Evolutionary conservation across 116 monocot genomes (phyloP).

Genomic region (Iris pallida): DNA sequence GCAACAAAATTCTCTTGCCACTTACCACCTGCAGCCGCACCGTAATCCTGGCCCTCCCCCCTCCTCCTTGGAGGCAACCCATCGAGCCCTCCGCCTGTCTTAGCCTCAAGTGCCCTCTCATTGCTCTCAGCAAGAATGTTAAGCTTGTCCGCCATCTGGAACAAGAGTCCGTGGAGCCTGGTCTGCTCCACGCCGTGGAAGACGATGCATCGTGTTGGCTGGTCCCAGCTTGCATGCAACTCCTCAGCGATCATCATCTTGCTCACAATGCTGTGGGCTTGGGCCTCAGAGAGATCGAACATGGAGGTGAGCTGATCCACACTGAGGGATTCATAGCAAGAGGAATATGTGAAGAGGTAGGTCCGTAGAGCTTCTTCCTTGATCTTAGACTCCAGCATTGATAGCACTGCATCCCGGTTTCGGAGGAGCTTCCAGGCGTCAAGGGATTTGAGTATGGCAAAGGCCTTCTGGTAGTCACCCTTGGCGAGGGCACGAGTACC

Average conservation of each 20-base stretch:
- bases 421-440: constrained; percentile 81
- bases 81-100: constrained; percentile 46
- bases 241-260: constrained; percentile 91
- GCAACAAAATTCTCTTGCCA: constrained; percentile 43
- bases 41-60: constrained; percentile 32
- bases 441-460: constrained; percentile 51
- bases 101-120: constrained; percentile 47
- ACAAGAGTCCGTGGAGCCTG: constrained; percentile 66
- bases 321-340: constrained; percentile 69
- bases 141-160: constrained; percentile 64
- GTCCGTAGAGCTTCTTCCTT: constrained; percentile 88
- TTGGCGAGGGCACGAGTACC: constrained; percentile 68
- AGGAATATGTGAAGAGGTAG: constrained; percentile 66
- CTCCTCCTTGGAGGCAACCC: constrained; percentile 29
- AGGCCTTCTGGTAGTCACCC: constrained; percentile 67
- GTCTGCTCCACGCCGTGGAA: constrained; percentile 76
- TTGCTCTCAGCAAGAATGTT: constrained; percentile 44
- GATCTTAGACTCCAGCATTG: constrained; percentile 67
- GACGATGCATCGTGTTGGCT: constrained; percentile 70
- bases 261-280: constrained; percentile 79
- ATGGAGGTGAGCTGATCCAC: constrained; percentile 61
- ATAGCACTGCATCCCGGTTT: constrained; percentile 53
- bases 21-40: constrained; percentile 22
- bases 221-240: constrained; percentile 88
- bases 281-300: constrained; percentile 62